Conservation (phyloP, 805 yeast genomes). For the Hanseniaspora singularis region DNA sequence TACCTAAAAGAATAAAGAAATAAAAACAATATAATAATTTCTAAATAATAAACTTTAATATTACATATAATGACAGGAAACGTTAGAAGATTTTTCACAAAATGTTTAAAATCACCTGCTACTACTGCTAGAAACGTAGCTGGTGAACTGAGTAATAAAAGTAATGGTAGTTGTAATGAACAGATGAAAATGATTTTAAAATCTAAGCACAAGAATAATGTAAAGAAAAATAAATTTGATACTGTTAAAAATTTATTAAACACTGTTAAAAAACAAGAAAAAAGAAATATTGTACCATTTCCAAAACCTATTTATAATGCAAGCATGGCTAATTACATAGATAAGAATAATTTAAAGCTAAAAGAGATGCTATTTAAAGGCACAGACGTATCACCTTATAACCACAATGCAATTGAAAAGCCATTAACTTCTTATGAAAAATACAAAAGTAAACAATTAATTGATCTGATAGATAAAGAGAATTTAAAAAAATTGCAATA, state of each 20-base stretch:
- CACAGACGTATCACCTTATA: constrained; percentile 2
- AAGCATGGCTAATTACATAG: background rate
- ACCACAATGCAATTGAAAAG: background rate
- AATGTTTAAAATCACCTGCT: constrained; percentile 1
- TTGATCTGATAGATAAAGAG: background rate
- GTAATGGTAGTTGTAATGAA: background rate
- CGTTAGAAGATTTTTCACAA: background rate
- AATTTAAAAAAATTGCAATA: background rate
- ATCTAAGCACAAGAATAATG: background rate
- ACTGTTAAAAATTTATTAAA: background rate
- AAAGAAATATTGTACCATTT: background rate
- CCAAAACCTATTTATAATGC: constrained; percentile 5
- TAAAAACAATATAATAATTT: too few relatives aligned
- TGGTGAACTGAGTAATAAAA: background rate
- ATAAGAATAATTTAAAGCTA: constrained; percentile 1
- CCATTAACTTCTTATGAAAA: background rate
- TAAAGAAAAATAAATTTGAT: background rate
- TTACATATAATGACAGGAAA: background rate
- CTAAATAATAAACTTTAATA: too few relatives aligned
- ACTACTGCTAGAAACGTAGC: background rate
- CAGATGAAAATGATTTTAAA: background rate
- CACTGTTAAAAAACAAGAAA: background rate
- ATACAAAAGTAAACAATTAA: background rate
- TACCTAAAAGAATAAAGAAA: too few relatives aligned
- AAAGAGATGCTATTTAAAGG: constrained; percentile 9